These are phyloP conservation scores for Xylaria hypoxylon DNA, from an alignment of 2,329 filamentous ascomycete species.

Conservation along the genomic window DNA sequence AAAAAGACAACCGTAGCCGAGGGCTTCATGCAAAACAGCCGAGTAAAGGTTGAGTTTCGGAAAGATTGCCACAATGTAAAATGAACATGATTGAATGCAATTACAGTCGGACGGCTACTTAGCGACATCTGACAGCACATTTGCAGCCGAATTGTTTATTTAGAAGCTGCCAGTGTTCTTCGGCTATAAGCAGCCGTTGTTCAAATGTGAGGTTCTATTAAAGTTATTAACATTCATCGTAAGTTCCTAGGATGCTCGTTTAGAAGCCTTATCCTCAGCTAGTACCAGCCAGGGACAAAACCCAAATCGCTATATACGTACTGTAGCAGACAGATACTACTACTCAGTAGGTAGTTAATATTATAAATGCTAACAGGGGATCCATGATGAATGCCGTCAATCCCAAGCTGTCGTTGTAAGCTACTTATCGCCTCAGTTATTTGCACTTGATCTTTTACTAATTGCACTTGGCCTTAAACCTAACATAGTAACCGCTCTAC, in stretches of 20 bases:
- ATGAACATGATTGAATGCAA: not conserved
- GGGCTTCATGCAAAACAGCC: not conserved
- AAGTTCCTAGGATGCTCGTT: conserved; percentile 14
- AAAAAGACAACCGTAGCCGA: not conserved
- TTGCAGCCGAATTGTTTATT: not conserved
- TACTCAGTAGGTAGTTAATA: conserved; percentile 9
- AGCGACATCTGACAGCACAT: not conserved
- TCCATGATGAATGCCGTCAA: conserved; percentile 35
- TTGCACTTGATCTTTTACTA: no score
- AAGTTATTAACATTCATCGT: conserved; percentile 33
- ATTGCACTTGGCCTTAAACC: no score
- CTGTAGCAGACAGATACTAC: not conserved
- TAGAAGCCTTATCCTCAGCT: conserved; percentile 24
- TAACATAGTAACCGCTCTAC: no score
- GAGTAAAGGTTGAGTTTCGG: not conserved
- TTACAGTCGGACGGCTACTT: not conserved
- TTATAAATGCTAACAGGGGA: conserved; percentile 26
- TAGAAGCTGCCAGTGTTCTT: not conserved
- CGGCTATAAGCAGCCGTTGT: not conserved
- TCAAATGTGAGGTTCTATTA: conserved; percentile 25
- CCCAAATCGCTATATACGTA: not conserved
- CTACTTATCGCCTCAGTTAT: no score
- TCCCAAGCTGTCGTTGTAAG: conserved; percentile 4
- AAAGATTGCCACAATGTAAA: not conserved
- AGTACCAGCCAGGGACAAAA: conserved; percentile 3